These are phyloP conservation scores for Boletus subparvulus DNA, from an alignment of 768 basidiomycete species.

Conservation along the genomic window DNA sequence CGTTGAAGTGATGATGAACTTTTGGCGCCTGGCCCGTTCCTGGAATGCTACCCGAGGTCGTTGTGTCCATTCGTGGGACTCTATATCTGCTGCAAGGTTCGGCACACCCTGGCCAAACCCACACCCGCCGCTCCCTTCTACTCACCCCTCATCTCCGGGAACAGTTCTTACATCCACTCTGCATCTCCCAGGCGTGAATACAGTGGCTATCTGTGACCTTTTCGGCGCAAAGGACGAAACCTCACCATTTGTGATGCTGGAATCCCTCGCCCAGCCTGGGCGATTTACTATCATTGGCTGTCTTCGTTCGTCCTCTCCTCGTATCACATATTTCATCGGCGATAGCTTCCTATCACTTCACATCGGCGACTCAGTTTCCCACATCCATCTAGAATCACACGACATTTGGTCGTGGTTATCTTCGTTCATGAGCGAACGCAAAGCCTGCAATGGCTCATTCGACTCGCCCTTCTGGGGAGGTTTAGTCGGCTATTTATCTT, in stretches of 20 bases:
- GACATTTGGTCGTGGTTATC: conserved; percentile 77
- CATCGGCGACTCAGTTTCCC: conserved; percentile 34
- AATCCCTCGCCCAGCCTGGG: conserved; percentile 76
- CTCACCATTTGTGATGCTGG: conserved; percentile 67
- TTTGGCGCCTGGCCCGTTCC: conserved; percentile 63
- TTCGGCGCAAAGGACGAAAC: conserved; percentile 58
- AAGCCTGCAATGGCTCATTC: conserved; percentile 45
- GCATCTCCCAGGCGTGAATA: conserved; percentile 41
- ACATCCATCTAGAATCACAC: conserved; percentile 44
- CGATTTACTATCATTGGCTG: conserved; percentile 71
- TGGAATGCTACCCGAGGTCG: conserved; percentile 52
- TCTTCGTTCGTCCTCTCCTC: conserved; percentile 51
- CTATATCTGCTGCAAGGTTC: conserved; percentile 35
- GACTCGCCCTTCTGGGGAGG: conserved; percentile 84
- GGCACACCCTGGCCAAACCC: conserved; percentile 61
- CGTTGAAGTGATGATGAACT: conserved; percentile 65
- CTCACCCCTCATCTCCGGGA: conserved; percentile 21
- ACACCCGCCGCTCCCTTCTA: conserved; percentile 21
- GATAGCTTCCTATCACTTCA: conserved; percentile 49
- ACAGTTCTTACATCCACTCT: conserved; percentile 41
- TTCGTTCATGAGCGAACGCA: conserved; percentile 59
- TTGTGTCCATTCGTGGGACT: conserved; percentile 42
- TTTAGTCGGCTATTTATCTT: conserved; percentile 73
- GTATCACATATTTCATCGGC: conserved; percentile 56
- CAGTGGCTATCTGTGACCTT: conserved; percentile 55